Evolutionary conservation across 495 filamentous ascomycete genomes (phyloP), one percentile per base, ranked within the genome.

Genomic region (Umbilicaria muhlenbergii): DNA sequence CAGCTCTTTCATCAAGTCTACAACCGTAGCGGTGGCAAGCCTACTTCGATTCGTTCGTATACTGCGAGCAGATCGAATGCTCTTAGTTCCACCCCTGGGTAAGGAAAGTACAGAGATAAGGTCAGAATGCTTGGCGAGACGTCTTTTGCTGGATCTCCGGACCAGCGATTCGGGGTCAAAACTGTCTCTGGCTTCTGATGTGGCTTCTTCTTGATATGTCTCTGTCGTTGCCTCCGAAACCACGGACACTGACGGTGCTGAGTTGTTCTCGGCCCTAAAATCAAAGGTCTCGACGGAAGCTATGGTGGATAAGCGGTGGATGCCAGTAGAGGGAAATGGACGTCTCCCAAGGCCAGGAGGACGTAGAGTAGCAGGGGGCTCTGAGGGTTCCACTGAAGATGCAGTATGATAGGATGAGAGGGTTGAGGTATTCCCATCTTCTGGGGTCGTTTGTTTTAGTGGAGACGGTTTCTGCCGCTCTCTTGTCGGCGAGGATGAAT

Each of bases 91-190:
- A 41, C 78, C 75, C 39, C 70, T 73, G 2, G 85, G 75, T 36
- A 81, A 62, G 0, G 92, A 96, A 6, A 96, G 67, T 18, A 94
- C 84, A 7, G 91, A 95, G 34, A 96, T 83, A 13, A 96, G 68
- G 59, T 96, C 92, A 11, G 85, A 85, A 61, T 95, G 86, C 35
- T 85, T 94, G 2, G 92, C 91, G 13, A 91, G 72, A 45, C 82
- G 73, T 51, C 85, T 75, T 52, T 83, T 86, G 18, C 28, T 50
- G 32, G 33, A 24, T 34, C 21, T 14, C 19, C 43, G 44, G 14
- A 31, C 45, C 21, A 56, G 34, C 18, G 48, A 48, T 39, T 69
- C 51, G 0, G 60, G 59, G 44, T 71, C 67, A 18, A 71, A 66
- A 1, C 63, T 53, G 34, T 69, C 67, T 21, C 58, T 47, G 41